Evolutionary conservation across 768 basidiomycete species (phyloP).

Genomic region (Termitomyces sp.): DNA sequence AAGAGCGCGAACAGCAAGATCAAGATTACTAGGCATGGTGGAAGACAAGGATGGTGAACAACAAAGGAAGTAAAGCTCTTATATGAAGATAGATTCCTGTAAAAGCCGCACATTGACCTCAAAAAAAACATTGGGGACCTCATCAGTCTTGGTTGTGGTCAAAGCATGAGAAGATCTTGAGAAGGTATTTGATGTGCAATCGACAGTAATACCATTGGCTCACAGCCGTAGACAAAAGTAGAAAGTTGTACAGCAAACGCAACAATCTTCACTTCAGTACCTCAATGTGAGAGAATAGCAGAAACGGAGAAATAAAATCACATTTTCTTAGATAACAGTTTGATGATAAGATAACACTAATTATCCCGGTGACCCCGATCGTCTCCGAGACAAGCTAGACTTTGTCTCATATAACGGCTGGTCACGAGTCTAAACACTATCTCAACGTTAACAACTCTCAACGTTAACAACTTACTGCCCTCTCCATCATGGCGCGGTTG

Average conservation of each 20-base stretch:
- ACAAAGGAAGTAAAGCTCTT: not conserved
- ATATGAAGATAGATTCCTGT: not conserved
- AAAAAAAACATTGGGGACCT: constrained; percentile 1
- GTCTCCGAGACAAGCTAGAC: too few species aligned
- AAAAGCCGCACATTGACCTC: not conserved
- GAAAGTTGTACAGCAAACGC: not conserved
- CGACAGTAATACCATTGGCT: not conserved
- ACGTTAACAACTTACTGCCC: not conserved
- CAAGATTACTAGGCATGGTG: constrained; percentile 14
- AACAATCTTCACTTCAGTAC: not conserved
- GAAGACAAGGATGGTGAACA: not conserved
- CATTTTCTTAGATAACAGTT: not conserved
- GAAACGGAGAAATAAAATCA: not conserved
- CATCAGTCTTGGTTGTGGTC: constrained; percentile 6
- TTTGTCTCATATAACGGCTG: too few species aligned
- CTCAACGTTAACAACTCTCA: not conserved
- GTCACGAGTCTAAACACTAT: too few species aligned
- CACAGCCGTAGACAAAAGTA: not conserved
- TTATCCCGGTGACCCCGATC: too few species aligned
- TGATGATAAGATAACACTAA: not conserved
- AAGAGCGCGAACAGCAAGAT: constrained; percentile 10
- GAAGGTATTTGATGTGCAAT: not conserved
- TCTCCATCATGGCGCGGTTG: not conserved
- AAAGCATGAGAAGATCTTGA: not conserved
- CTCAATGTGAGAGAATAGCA: too few species aligned